Conservation (phyloP, 106 monocot species). For the Phalaenopsis equestris region DNA sequence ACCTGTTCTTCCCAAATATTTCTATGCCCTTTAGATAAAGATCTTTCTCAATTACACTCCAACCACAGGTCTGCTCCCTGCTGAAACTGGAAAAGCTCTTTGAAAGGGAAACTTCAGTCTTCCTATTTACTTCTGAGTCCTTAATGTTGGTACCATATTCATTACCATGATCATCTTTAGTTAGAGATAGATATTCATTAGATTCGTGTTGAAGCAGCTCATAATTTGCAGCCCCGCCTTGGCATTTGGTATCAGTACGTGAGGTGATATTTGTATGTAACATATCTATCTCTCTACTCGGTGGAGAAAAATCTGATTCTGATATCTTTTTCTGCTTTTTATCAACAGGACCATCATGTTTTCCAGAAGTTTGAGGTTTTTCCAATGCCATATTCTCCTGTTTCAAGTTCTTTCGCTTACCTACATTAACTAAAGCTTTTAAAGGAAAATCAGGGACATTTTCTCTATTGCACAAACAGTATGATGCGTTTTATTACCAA, state of each 20-base stretch:
- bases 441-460: constrained; percentile 9
- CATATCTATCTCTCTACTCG: constrained; percentile 7
- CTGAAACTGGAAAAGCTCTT: constrained; percentile 10
- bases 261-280: constrained; percentile 6
- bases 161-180: constrained; percentile 9
- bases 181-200: constrained; percentile 10
- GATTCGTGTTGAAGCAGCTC: constrained; percentile 25
- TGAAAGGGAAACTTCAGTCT: constrained; percentile 1
- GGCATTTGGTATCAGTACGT: constrained; percentile 6
- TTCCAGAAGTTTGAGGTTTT: constrained; percentile 9
- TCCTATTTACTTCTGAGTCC: constrained; percentile 10
- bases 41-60: constrained; percentile 87
- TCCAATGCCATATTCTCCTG: constrained; percentile 15
- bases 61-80: constrained; percentile 22
- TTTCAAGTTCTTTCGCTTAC: constrained; percentile 50
- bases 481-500: constrained; percentile 11
- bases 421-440: constrained; percentile 17
- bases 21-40: constrained; percentile 84
- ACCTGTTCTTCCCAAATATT: constrained; percentile 97
- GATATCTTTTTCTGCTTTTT: constrained; percentile 46
- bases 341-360: constrained; percentile 14
- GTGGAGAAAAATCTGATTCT: constrained; percentile 17
- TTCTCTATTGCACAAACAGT: constrained; percentile 10
- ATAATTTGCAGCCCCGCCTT: constrained; percentile 8
- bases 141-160: constrained; percentile 7